phyloP scores from a whole-genome alignment of 495 filamentous ascomycete genomes.

The Darksidea phi region DNA sequence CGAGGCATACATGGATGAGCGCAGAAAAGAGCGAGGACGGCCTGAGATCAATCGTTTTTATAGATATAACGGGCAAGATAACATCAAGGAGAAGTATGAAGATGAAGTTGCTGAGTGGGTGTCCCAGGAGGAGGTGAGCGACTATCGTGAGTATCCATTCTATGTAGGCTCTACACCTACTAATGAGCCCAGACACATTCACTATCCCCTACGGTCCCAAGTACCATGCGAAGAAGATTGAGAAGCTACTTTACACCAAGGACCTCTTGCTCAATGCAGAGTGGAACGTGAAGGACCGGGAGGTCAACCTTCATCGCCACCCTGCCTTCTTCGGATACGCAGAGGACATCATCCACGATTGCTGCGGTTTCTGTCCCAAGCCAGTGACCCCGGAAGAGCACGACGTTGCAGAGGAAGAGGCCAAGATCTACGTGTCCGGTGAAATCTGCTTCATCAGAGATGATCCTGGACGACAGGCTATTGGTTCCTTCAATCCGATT shows the following conservation, averaged over 20 bases:
- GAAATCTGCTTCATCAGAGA: slow-evolving; percentile 69
- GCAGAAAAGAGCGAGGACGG: slow-evolving; percentile 67
- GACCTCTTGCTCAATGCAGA: slow-evolving; percentile 82
- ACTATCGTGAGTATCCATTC: slow-evolving; percentile 60
- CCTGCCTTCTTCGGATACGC: slow-evolving; percentile 70
- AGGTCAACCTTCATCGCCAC: slow-evolving; percentile 74
- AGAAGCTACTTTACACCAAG: slow-evolving; percentile 73
- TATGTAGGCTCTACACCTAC: slow-evolving; percentile 42
- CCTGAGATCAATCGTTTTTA: slow-evolving; percentile 45
- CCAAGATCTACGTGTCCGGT: slow-evolving; percentile 70
- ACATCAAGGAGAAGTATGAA: slow-evolving; percentile 68
- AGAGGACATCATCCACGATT: slow-evolving; percentile 69
- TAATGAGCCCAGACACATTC: slow-evolving; percentile 22
- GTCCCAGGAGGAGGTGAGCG: slow-evolving; percentile 66
- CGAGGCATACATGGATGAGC: slow-evolving; percentile 63
- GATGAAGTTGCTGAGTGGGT: slow-evolving; percentile 83
- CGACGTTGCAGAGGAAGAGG: slow-evolving; percentile 66
- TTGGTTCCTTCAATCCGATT: slow-evolving; percentile 72
- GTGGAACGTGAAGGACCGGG: slow-evolving; percentile 75
- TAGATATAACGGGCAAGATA: slow-evolving; percentile 46
- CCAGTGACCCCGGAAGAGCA: slow-evolving; percentile 67
- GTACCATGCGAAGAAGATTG: slow-evolving; percentile 70
- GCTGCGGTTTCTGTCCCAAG: slow-evolving; percentile 72
- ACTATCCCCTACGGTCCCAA: slow-evolving; percentile 71
- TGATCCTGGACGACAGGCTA: slow-evolving; percentile 74